phyloP scores from a whole-genome alignment of 2,329 filamentous ascomycete species.

The Seiridium cupressi region DNA sequence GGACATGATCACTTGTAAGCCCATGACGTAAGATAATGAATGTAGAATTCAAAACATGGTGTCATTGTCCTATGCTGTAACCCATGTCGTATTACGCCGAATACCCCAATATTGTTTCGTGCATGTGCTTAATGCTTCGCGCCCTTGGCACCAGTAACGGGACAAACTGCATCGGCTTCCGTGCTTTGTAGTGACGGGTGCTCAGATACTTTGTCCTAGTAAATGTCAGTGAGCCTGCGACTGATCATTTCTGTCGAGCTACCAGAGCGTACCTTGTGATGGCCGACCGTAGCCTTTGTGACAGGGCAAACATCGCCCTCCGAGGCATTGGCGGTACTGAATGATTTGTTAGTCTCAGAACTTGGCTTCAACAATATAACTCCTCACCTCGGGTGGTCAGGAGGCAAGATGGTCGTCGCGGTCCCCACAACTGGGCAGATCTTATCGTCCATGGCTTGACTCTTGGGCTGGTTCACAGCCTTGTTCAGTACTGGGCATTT shows the following conservation, averaged over 20 bases:
- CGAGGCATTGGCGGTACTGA: conserved; percentile 22
- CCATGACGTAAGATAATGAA: too few relatives aligned
- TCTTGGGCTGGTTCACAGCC: conserved; percentile 33
- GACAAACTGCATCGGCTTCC: conserved; percentile 32
- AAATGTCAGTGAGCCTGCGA: neutral
- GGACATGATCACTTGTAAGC: too few relatives aligned
- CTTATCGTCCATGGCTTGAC: conserved; percentile 38
- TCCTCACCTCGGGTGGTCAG: conserved; percentile 32
- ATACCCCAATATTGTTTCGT: neutral
- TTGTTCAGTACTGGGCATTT: conserved; percentile 35
- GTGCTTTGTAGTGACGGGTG: conserved; percentile 32
- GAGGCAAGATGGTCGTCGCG: conserved; percentile 39
- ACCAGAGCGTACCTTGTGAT: conserved; percentile 29
- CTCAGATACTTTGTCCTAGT: conserved; percentile 29
- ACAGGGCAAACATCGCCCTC: conserved; percentile 36
- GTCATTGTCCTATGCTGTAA: neutral
- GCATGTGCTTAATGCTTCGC: neutral
- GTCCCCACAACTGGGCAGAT: conserved; percentile 41
- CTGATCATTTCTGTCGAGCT: neutral
- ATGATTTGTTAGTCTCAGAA: conserved; percentile 9
- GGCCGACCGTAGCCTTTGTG: conserved; percentile 39
- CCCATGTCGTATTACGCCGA: neutral
- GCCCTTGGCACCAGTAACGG: conserved; percentile 32
- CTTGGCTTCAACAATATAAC: neutral
- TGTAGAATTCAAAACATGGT: neutral